Evolutionary conservation across 2,329 filamentous ascomycete species (phyloP), one percentile per base, ranked within the genome.

Genomic region (Ploettnerulaceae sp.): DNA sequence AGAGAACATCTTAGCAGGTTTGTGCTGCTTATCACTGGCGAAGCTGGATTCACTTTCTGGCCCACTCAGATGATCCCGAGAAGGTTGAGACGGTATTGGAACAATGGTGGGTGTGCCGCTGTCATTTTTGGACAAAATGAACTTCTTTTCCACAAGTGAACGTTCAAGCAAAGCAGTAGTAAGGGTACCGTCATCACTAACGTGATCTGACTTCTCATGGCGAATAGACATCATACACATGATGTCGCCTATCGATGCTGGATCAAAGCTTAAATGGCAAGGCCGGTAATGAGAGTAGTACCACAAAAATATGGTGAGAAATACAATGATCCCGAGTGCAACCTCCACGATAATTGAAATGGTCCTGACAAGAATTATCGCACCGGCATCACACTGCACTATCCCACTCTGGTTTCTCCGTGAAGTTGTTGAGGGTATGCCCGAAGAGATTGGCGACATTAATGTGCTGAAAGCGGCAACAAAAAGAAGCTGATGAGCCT

Each of bases 401-500:
- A 37, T 25, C 0, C 53, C 52, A n/a, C 26, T 12, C 8, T n/a
- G n/a, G n/a, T n/a, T n/a, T n/a, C n/a, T n/a, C n/a, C n/a, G n/a
- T n/a, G n/a, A 42, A 20, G 32, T 7, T 4, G 24, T 35, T 8
- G 33, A 7, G 11, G 15, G 5, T 12, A 11, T 34, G 6, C 15
- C 28, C 8, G 12, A 4, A 3, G 40, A 34, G 0, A 20, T 4
- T 5, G 15, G 8, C 3, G 7, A 17, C 8, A 32, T 42, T 14
- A 60, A 31, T 3, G 52, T 24, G 25, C 45, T 55, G 7, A 64
- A 50, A 4, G 64, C 64, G 4, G 53, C 11, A 0, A 67, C 52
- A 33, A 75, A 73, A 0, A 74, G 52, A 0, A 75, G 22, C 11
- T 66, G 57, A 43, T 74, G 71, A 0, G 69, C 68, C 1, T 59